Percentiles rank a stretch among this genome's conserved stretches.
Evolutionary conservation across 2,329 filamentous ascomycete genomes (phyloP).

Genomic region (Chalara sp.): DNA sequence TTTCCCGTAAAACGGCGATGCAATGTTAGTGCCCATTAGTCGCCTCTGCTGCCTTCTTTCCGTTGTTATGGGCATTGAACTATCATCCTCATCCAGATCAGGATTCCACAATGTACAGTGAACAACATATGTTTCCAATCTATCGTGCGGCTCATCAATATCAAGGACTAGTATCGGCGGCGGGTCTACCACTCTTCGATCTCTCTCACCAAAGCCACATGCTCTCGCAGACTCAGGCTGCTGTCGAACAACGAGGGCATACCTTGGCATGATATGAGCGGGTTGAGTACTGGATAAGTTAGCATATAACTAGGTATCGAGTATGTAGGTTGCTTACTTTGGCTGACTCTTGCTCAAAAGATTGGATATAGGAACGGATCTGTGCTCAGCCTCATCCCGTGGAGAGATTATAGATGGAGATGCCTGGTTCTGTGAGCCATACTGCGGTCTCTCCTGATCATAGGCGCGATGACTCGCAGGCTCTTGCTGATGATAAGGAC

Average conservation of each 20-base stretch:
- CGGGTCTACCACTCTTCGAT: conserved; percentile 75
- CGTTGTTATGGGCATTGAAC: conserved; percentile 51
- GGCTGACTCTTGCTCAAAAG: not conserved
- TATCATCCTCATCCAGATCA: conserved; percentile 59
- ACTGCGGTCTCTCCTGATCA: not conserved
- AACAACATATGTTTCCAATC: conserved; percentile 60
- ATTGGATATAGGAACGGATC: not conserved
- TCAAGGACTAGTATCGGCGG: conserved; percentile 73
- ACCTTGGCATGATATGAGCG: not conserved
- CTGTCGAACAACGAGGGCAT: conserved; percentile 43
- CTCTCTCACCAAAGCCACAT: conserved; percentile 77
- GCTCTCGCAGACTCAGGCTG: conserved; percentile 72
- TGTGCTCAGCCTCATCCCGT: not conserved
- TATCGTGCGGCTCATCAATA: conserved; percentile 50
- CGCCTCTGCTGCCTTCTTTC: conserved; percentile 67
- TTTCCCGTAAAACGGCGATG: conserved; percentile 67
- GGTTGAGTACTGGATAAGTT: not conserved
- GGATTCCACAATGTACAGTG: conserved; percentile 73
- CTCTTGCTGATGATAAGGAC: not conserved
- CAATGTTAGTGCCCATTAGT: conserved; percentile 73
- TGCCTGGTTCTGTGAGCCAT: not conserved
- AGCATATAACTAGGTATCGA: not conserved
- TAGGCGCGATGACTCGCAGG: not conserved
- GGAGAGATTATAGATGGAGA: not conserved
- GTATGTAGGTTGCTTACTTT: not conserved